Evolutionary conservation across 2,329 filamentous ascomycete genomes (phyloP), one percentile per base, ranked within the genome.

Genomic region (Scleromitrula shiraiana): DNA sequence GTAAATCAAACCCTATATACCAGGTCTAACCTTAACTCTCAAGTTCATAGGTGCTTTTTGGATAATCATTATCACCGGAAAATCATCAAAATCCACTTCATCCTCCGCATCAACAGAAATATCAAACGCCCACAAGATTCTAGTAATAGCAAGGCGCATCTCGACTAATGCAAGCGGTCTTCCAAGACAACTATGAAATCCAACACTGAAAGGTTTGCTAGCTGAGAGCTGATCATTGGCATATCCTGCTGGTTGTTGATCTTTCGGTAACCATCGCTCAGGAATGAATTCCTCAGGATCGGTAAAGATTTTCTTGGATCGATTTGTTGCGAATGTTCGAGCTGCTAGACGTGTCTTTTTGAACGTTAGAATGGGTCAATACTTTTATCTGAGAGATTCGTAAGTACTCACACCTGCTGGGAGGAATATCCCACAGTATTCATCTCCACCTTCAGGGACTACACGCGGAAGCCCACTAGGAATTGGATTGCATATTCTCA

Each of bases 251-350:
- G 24, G 24, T n/a, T 15, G 32, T 4, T 37, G 12, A 14, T 15
- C 29, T 15, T 62, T 54, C 4, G 30, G 41, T 50, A 40, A 67
- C 65, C 66, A 70, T 0, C 65, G 56, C 36, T 54, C 51, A 3
- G 53, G 53, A 7, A 52, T 32, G 22, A 53, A 53, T 23, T 17
- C 24, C 7, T 50, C 41, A 1, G 46, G 46, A n/a, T 46, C 23
- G 5, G 15, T 3, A 14, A 56, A 57, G 29, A 49, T 48, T 1
- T n/a, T 32, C 4, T 12, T 8, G 1, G 23, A 38, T 24, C 30
- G 20, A 38, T 52, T 30, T 1, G 37, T 15, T 6, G 41, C 41
- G 4, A 30, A 35, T 9, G 9, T 15, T 5, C 30, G 14, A 14
- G 37, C 39, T n/a, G 27, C 12, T 29, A 51, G 8, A 19, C 22